These are phyloP conservation scores for Lentinula edodes DNA, from an alignment of 768 basidiomycete genomes.

Conservation along the genomic window DNA sequence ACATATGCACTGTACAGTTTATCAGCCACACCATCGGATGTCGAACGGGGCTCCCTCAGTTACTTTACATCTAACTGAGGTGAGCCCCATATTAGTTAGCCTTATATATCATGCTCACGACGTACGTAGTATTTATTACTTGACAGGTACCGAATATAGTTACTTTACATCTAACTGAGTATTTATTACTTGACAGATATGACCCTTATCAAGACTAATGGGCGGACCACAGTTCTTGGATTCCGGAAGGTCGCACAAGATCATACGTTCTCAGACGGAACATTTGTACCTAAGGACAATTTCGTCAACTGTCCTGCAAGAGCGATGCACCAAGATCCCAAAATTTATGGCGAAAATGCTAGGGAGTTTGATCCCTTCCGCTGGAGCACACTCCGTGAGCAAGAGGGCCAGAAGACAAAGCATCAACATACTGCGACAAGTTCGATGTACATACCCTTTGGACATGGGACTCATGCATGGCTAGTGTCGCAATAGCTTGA, in stretches of 20 bases:
- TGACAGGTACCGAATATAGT: too few relatives aligned
- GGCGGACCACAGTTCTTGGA: too few relatives aligned
- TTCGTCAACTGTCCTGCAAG: conserved; percentile 14
- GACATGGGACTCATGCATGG: conserved; percentile 6
- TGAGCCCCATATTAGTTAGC: too few relatives aligned
- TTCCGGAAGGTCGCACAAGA: conserved; percentile 24
- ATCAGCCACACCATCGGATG: too few relatives aligned
- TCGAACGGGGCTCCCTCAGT: too few relatives aligned
- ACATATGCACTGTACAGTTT: too few relatives aligned
- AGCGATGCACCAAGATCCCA: conserved; percentile 24
- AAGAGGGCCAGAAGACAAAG: background rate
- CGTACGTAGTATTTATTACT: too few relatives aligned
- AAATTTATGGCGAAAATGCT: background rate
- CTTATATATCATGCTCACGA: too few relatives aligned
- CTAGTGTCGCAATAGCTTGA: background rate
- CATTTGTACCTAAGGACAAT: conserved; percentile 25
- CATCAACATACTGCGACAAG: background rate
- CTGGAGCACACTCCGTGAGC: conserved; percentile 1
- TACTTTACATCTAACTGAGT: too few relatives aligned
- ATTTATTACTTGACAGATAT: too few relatives aligned
- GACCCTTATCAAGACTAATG: too few relatives aligned
- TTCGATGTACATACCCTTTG: background rate
- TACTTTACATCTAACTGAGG: too few relatives aligned
- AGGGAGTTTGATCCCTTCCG: conserved; percentile 7
- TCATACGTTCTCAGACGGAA: conserved; percentile 30